phyloP scores from a whole-genome alignment of 805 yeast species.

The Myxozyma neglecta region DNA sequence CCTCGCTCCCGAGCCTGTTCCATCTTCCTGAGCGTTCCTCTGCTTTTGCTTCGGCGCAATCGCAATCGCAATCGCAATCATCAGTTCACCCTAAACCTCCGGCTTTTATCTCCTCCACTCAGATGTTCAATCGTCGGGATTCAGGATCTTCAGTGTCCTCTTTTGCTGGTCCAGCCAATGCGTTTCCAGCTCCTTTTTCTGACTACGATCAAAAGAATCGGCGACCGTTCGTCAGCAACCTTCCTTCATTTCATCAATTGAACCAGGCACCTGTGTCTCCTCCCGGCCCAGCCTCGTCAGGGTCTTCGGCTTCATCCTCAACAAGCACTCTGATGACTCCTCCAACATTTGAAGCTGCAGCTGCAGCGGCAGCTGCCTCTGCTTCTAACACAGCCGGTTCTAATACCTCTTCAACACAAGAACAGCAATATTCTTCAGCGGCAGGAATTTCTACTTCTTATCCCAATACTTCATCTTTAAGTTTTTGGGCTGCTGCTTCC shows the following conservation, averaged over 20 bases:
- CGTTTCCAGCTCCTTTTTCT: slow-evolving; percentile 5
- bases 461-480: slow-evolving; percentile 17
- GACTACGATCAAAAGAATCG: slow-evolving; percentile 12
- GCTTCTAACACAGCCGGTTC: background rate
- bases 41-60: background rate
- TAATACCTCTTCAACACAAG: background rate
- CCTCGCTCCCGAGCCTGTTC: slow-evolving; percentile 7
- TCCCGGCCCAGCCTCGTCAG: slow-evolving; percentile 1
- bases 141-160: slow-evolving; percentile 4
- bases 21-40: background rate
- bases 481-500: slow-evolving; percentile 28
- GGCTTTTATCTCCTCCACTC: background rate
- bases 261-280: slow-evolving; percentile 8
- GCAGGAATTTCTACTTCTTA: slow-evolving; percentile 11
- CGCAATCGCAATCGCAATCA: background rate
- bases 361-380: background rate
- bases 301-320: slow-evolving; percentile 10
- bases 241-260: slow-evolving; percentile 25
- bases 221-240: slow-evolving; percentile 18
- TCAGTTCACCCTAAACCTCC: background rate
- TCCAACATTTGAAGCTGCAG: slow-evolving; percentile 9
- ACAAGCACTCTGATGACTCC: slow-evolving; percentile 11
- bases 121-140: slow-evolving; percentile 5
- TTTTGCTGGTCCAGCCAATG: background rate
- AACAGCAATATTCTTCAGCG: background rate